Evolutionary conservation across 2,329 filamentous ascomycete genomes (phyloP).

Genomic region (Zasmidium citrigriseum): DNA sequence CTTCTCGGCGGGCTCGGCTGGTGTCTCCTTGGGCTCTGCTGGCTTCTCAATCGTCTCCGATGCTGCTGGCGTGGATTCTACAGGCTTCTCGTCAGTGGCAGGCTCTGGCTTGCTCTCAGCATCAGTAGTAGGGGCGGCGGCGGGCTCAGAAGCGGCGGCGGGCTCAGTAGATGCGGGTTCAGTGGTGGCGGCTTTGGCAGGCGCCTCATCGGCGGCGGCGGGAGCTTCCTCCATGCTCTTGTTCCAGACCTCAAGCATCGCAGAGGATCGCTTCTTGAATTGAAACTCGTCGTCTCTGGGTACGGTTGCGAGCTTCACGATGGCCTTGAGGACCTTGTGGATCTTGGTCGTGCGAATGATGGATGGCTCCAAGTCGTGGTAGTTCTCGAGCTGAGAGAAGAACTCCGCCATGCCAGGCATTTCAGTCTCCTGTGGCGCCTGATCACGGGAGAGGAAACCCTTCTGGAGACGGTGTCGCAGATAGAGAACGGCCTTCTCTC

Average conservation of each 20-base stretch:
- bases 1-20: conserved; percentile 24
- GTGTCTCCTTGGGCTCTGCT: conserved; percentile 23
- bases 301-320: conserved; percentile 83
- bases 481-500: conserved; percentile 76
- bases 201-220: conserved; percentile 39
- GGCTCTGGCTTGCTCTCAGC: conserved; percentile 14
- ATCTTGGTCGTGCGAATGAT: conserved; percentile 95
- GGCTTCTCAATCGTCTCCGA: conserved; percentile 23
- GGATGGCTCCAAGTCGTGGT: conserved; percentile 77
- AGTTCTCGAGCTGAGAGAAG: conserved; percentile 77
- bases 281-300: conserved; percentile 85
- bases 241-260: conserved; percentile 86
- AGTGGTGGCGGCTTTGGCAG: conserved; percentile 27
- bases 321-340: conserved; percentile 95
- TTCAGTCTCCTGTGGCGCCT: conserved; percentile 81
- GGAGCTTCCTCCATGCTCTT: conserved; percentile 60
- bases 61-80: conserved; percentile 19
- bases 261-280: conserved; percentile 81
- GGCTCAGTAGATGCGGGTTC: conserved; percentile 12
- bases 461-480: conserved; percentile 93
- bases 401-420: conserved; percentile 78
- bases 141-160: conserved; percentile 10
- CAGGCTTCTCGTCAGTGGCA: conserved; percentile 27
- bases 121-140: background rate
- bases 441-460: conserved; percentile 82